A percentile compares a stretch with the other conserved stretches of the same genome.
phyloP scores from a whole-genome alignment of 371 early-diverging fungal species.

The Mortierella sp. region DNA sequence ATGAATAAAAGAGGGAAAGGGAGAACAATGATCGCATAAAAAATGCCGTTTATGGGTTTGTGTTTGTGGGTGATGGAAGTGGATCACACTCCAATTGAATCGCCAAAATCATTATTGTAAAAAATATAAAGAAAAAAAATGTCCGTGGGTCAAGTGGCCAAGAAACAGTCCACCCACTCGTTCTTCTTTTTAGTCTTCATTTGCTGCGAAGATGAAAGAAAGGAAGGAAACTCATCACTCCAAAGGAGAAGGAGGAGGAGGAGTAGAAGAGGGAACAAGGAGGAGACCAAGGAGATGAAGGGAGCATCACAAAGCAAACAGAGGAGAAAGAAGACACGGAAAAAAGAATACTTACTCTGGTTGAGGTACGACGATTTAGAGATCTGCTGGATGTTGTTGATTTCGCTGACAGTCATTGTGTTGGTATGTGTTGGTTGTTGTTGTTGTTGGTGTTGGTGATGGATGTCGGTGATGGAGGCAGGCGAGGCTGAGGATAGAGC shows the following conservation, averaged over 20 bases:
- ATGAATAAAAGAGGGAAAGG: background rate
- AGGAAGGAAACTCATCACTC: background rate
- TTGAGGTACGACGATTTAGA: conserved; percentile 54
- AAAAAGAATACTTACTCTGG: conserved; percentile 44
- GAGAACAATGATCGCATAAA: background rate
- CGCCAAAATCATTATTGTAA: conserved; percentile 18
- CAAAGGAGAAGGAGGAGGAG: background rate
- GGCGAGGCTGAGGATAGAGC: conserved; percentile 28
- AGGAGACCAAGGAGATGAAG: background rate
- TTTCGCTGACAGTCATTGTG: conserved; percentile 52
- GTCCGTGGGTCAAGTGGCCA: conserved; percentile 14
- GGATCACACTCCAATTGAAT: conserved; percentile 5
- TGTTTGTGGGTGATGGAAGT: background rate
- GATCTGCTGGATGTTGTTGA: conserved; percentile 42
- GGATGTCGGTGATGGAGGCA: conserved; percentile 18
- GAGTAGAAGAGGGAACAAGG: background rate
- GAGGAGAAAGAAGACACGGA: background rate
- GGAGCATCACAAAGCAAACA: background rate
- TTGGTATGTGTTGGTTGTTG: background rate
- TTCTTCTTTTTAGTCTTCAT: conserved; percentile 1
- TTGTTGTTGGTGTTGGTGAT: conserved; percentile 12
- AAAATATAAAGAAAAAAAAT: conserved; percentile 6
- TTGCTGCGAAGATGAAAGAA: background rate
- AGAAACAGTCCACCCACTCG: background rate
- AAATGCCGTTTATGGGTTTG: conserved; percentile 2